A percentile compares a stretch with the other conserved stretches of the same genome.
phyloP scores from a whole-genome alignment of 1,284 basidiomycete species.

The Thelephora terrestris region DNA sequence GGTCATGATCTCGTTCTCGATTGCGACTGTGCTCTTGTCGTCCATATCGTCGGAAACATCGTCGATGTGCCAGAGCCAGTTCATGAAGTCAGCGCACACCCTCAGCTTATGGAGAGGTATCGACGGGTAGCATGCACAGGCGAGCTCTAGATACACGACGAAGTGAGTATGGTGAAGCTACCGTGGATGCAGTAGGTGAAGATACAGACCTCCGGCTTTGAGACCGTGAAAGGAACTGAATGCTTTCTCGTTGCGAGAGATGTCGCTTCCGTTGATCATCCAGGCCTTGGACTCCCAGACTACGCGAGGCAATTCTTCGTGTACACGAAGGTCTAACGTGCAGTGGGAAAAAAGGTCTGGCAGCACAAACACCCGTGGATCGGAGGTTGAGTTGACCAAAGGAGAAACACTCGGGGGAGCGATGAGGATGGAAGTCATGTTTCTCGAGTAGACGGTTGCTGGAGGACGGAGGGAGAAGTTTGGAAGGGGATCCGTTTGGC shows the following conservation, averaged over 20 bases:
- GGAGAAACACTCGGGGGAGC: too few species aligned
- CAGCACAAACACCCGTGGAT: conserved; percentile 35
- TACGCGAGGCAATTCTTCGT: conserved; percentile 44
- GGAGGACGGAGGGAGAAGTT: too few species aligned
- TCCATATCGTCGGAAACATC: conserved; percentile 29
- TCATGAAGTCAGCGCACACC: conserved; percentile 37
- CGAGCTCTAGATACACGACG: conserved; percentile 21
- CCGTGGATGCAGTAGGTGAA: background rate
- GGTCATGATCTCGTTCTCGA: conserved; percentile 25
- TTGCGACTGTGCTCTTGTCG: conserved; percentile 19
- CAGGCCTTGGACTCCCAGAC: conserved; percentile 54
- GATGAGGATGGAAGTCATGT: too few species aligned
- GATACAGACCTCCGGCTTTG: conserved; percentile 34
- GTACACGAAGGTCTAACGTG: conserved; percentile 41
- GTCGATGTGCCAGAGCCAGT: conserved; percentile 30
- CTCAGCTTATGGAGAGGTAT: conserved; percentile 34
- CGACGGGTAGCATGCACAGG: conserved; percentile 48
- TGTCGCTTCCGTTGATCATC: conserved; percentile 52
- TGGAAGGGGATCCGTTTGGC: too few species aligned
- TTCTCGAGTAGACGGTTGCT: too few species aligned
- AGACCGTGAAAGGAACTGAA: conserved; percentile 50
- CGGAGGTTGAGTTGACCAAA: too few species aligned
- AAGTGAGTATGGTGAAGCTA: background rate
- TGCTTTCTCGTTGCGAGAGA: conserved; percentile 31
- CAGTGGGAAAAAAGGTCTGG: conserved; percentile 65